Percentiles rank a stretch among this genome's conserved stretches.
These are phyloP conservation scores for Pseudogymnoascus sp. DNA, from an alignment of 2,329 filamentous ascomycete genomes.

Conservation along the genomic window DNA sequence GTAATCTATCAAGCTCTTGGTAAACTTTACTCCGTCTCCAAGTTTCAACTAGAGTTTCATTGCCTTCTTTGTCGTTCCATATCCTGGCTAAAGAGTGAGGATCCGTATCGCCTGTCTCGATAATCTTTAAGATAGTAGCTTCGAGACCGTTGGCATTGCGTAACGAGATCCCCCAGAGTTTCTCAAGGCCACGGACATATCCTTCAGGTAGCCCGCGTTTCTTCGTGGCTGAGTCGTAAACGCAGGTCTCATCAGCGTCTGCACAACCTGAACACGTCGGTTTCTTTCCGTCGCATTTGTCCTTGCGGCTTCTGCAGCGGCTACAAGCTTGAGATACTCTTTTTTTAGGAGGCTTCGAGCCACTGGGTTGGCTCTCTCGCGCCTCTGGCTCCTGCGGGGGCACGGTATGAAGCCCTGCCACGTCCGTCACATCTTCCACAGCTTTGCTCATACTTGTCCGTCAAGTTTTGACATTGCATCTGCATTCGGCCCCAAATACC, in stretches of 20 bases:
- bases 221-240: slow-evolving; percentile 65
- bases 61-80: slow-evolving; percentile 31
- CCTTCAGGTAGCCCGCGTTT: slow-evolving; percentile 74
- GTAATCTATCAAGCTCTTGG: slow-evolving; percentile 24
- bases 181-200: slow-evolving; percentile 65
- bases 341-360: slow-evolving; percentile 20
- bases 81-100: slow-evolving; percentile 7
- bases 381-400: neutral
- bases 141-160: slow-evolving; percentile 41
- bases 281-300: slow-evolving; percentile 53
- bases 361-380: neutral
- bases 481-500: neutral
- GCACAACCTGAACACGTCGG: slow-evolving; percentile 56
- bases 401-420: neutral
- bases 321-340: slow-evolving; percentile 46
- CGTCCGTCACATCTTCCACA: neutral
- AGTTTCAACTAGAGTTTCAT: slow-evolving; percentile 27
- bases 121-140: slow-evolving; percentile 37
- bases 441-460: slow-evolving; percentile 5
- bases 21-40: slow-evolving; percentile 27
- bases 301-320: slow-evolving; percentile 44
- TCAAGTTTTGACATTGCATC: slow-evolving; percentile 1
- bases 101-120: slow-evolving; percentile 24
- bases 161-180: slow-evolving; percentile 47
- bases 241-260: slow-evolving; percentile 41